phyloP scores from a whole-genome alignment of 768 basidiomycete species.

The Psilocybe sp. region DNA sequence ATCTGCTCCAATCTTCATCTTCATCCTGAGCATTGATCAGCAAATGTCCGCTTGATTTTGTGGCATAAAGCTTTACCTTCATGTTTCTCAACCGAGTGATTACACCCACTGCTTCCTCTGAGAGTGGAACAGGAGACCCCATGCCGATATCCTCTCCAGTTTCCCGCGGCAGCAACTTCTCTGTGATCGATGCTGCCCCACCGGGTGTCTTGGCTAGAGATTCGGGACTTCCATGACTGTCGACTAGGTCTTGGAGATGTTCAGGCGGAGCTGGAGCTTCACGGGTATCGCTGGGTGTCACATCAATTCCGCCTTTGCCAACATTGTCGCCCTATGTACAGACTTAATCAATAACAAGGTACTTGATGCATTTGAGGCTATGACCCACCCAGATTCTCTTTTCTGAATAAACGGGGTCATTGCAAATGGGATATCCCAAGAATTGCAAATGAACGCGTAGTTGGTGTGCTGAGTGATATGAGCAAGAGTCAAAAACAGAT shows the following conservation, averaged over 20 bases:
- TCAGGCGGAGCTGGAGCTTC: conserved; percentile 57
- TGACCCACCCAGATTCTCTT: conserved; percentile 67
- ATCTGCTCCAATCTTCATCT: conserved; percentile 85
- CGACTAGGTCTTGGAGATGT: conserved; percentile 39
- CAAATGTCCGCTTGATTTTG: not conserved
- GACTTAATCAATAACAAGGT: conserved; percentile 3
- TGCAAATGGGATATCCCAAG: conserved; percentile 90
- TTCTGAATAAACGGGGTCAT: conserved; percentile 92
- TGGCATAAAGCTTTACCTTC: conserved; percentile 52
- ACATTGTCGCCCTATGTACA: conserved; percentile 58
- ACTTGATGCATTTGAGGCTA: conserved; percentile 10
- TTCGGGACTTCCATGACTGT: conserved; percentile 46
- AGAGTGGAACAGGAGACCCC: conserved; percentile 81
- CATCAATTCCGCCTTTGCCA: conserved; percentile 81
- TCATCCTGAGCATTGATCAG: conserved; percentile 55
- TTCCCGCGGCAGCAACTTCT: conserved; percentile 71
- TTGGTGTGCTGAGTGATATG: conserved; percentile 73
- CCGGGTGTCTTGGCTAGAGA: conserved; percentile 26
- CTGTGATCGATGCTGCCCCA: conserved; percentile 8
- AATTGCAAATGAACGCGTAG: conserved; percentile 96
- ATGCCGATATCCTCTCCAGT: conserved; percentile 86
- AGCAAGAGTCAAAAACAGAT: conserved; percentile 1
- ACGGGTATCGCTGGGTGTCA: conserved; percentile 64
- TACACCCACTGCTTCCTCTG: conserved; percentile 71
- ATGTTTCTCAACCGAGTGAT: conserved; percentile 78